phyloP scores from a whole-genome alignment of 257 asterid species.

The Fraxinus quadrangulata region DNA sequence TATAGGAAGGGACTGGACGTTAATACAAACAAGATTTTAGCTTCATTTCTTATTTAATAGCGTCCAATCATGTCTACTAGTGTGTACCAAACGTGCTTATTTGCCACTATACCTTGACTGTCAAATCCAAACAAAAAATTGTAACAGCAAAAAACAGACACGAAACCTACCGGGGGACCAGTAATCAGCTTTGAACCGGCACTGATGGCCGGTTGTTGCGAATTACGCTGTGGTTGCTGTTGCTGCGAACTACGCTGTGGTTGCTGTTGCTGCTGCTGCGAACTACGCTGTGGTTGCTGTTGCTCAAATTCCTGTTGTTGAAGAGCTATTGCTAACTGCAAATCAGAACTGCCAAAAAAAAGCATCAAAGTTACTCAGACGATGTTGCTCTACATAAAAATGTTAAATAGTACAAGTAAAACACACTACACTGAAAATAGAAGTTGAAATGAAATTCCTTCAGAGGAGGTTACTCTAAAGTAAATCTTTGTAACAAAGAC shows the following conservation, averaged over 20 bases:
- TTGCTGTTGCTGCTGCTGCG: conserved; percentile 21
- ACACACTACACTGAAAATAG: too few relatives aligned
- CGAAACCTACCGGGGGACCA: conserved; percentile 73
- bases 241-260: conserved; percentile 34
- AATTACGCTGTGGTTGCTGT: neutral
- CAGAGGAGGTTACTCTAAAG: neutral
- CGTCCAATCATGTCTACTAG: neutral
- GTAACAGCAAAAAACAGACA: conserved; percentile 1
- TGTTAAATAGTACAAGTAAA: neutral
- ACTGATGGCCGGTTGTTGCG: conserved; percentile 49
- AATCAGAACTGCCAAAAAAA: conserved; percentile 69
- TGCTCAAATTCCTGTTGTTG: conserved; percentile 94
- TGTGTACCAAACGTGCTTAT: neutral
- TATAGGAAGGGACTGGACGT: too few relatives aligned
- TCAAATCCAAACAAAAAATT: neutral
- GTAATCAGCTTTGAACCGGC: conserved; percentile 49
- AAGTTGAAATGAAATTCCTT: too few relatives aligned
- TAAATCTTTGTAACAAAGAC: neutral
- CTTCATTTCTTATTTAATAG: too few relatives aligned
- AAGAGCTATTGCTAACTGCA: conserved; percentile 91
- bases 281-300: conserved; percentile 41
- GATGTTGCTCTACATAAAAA: conserved; percentile 22
- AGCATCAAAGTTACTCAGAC: conserved; percentile 3
- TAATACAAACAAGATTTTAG: too few relatives aligned
- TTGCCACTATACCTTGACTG: neutral